Conservation (phyloP, 2,329 filamentous ascomycete genomes). For the Epichloe hybrida region DNA sequence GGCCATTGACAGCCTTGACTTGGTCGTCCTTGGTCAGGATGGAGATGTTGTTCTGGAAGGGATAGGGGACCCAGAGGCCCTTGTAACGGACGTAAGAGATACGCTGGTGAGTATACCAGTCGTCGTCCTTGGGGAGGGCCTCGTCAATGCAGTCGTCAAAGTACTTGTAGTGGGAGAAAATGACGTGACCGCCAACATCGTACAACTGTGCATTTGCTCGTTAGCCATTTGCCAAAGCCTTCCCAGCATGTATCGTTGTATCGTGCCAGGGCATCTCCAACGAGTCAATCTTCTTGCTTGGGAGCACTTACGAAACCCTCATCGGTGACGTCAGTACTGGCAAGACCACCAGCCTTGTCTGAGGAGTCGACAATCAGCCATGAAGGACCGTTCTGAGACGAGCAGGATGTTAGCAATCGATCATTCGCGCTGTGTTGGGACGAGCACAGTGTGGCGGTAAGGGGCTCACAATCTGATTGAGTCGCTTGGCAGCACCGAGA, state of each 20-base stretch:
- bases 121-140: conserved; percentile 81
- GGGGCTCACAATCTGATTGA: conserved; percentile 78
- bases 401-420: conserved; percentile 14
- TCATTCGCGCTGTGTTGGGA: neutral
- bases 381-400: conserved; percentile 64
- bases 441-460: conserved; percentile 16
- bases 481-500: conserved; percentile 92
- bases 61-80: conserved; percentile 92
- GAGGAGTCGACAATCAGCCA: conserved; percentile 94
- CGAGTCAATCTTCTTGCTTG: neutral
- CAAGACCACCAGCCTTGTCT: conserved; percentile 86
- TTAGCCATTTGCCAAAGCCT: neutral
- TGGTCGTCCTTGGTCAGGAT: conserved; percentile 97
- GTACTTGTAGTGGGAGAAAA: conserved; percentile 99
- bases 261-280: too few species aligned
- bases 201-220: conserved; percentile 54
- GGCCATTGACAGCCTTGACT: conserved; percentile 82
- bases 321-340: conserved; percentile 84
- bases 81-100: conserved; percentile 99
- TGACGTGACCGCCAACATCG: conserved; percentile 96
- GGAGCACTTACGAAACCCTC: conserved; percentile 80
- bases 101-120: conserved; percentile 97
- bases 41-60: conserved; percentile 99
- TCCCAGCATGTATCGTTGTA: neutral
- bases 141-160: conserved; percentile 98